These are phyloP conservation scores for Aspergillaceae sp. DNA, from an alignment of 2,329 filamentous ascomycete genomes.

Conservation along the genomic window DNA sequence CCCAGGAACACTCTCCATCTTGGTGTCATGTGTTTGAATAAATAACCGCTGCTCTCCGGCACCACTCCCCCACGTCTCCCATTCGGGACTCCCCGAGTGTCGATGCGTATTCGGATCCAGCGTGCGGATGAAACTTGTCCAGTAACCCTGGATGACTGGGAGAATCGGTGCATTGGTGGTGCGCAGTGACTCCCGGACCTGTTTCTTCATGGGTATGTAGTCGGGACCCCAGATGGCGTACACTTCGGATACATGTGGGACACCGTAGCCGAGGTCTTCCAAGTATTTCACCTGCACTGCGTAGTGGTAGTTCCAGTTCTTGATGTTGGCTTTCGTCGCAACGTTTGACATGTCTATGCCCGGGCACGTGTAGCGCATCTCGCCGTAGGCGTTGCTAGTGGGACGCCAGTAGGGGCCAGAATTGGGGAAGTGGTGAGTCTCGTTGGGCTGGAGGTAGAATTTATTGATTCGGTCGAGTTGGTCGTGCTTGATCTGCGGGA, in stretches of 20 bases:
- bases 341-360: slow-evolving; percentile 47
- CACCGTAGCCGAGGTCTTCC: slow-evolving; percentile 49
- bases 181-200: slow-evolving; percentile 49
- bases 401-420: slow-evolving; percentile 52
- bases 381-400: slow-evolving; percentile 51
- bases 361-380: slow-evolving; percentile 58
- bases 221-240: slow-evolving; percentile 59
- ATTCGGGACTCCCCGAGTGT: slow-evolving; percentile 39
- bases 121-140: slow-evolving; percentile 61
- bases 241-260: slow-evolving; percentile 59
- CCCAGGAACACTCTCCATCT: slow-evolving; percentile 39
- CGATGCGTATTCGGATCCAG: slow-evolving; percentile 57
- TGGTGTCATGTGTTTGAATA: slow-evolving; percentile 36
- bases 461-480: slow-evolving; percentile 47
- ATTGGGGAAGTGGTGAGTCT: slow-evolving; percentile 38
- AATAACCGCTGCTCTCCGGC: slow-evolving; percentile 31
- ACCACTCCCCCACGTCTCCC: slow-evolving; percentile 39
- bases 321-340: slow-evolving; percentile 23
- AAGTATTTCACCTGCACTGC: slow-evolving; percentile 54
- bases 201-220: slow-evolving; percentile 37
- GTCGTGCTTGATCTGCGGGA: slow-evolving; percentile 43
- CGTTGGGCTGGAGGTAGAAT: slow-evolving; percentile 47
- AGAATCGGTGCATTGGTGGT: slow-evolving; percentile 51
- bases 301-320: slow-evolving; percentile 61
- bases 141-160: slow-evolving; percentile 59